Evolutionary conservation across 805 yeast genomes (phyloP).

Genomic region (Sugiyamaella marilandica): DNA sequence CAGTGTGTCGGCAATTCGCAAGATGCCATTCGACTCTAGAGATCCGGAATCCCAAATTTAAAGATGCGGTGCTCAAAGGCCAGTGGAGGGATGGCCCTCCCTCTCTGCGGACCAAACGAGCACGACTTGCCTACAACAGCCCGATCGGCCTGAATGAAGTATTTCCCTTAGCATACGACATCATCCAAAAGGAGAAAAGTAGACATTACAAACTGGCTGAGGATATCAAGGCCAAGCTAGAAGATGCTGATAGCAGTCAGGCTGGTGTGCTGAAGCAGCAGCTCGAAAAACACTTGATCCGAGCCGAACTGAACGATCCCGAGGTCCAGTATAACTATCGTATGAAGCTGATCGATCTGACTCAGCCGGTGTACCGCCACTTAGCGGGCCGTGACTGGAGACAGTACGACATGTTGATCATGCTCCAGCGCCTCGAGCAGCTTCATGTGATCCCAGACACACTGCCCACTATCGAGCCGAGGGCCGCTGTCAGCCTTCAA

Average conservation of each 20-base stretch:
- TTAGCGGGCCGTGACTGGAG: slow-evolving; percentile 70
- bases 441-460: slow-evolving; percentile 89
- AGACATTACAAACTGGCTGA: slow-evolving; percentile 40
- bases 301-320: slow-evolving; percentile 75
- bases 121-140: slow-evolving; percentile 47
- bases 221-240: slow-evolving; percentile 31
- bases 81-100: slow-evolving; percentile 24
- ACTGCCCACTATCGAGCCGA: slow-evolving; percentile 79
- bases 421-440: slow-evolving; percentile 90
- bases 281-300: slow-evolving; percentile 37
- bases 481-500: slow-evolving; percentile 66
- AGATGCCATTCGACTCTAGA: slow-evolving; percentile 8
- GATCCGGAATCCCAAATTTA: slow-evolving; percentile 18
- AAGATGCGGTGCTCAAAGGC: slow-evolving; percentile 23
- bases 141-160: slow-evolving; percentile 69
- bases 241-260: slow-evolving; percentile 13
- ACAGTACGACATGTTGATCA: slow-evolving; percentile 59
- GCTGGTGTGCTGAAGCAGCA: slow-evolving; percentile 19
- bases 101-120: slow-evolving; percentile 18
- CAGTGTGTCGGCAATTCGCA: neutral
- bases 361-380: slow-evolving; percentile 75
- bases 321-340: slow-evolving; percentile 70
- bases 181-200: slow-evolving; percentile 49
- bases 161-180: slow-evolving; percentile 61
- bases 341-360: slow-evolving; percentile 51